These are phyloP conservation scores for Lotus japonicus DNA, from an alignment of 306 rosid species.

Conservation along the genomic window DNA sequence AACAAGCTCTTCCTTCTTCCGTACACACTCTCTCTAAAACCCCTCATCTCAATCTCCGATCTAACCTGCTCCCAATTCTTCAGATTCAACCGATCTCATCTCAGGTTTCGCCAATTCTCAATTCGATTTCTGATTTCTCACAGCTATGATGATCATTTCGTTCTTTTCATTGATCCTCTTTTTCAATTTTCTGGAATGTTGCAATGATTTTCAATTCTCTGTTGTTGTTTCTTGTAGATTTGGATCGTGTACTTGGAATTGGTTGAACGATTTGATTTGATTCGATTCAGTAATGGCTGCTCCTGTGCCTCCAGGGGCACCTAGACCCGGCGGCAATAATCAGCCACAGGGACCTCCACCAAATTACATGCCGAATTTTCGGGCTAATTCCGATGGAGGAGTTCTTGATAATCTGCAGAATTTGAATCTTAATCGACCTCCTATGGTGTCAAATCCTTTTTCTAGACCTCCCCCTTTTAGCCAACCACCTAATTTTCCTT, in stretches of 20 bases:
- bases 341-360: conserved; percentile 50
- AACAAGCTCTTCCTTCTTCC: too few relatives aligned
- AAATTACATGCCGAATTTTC: conserved; percentile 56
- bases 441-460: conserved; percentile 39
- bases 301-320: conserved; percentile 96
- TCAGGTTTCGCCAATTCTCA: conserved; percentile 9
- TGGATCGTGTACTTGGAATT: conserved; percentile 15
- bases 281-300: conserved; percentile 67
- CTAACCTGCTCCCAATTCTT: conserved; percentile 13
- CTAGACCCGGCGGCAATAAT: conserved; percentile 61
- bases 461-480: conserved; percentile 73
- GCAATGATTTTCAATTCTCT: not conserved
- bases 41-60: conserved; percentile 31
- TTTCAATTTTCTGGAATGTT: not conserved
- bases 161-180: not conserved
- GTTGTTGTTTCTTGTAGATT: conserved; percentile 23
- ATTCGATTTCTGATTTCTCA: not conserved
- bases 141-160: not conserved
- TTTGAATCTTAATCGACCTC: conserved; percentile 75
- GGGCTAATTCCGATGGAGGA: conserved; percentile 37
- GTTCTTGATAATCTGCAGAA: conserved; percentile 56
- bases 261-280: conserved; percentile 22
- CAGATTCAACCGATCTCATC: conserved; percentile 25
- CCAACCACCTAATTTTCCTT: conserved; percentile 52
- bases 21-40: conserved; percentile 30